phyloP scores from a whole-genome alignment of 352 stramenopile genomes.

The Halophytophthora polymorphica region DNA sequence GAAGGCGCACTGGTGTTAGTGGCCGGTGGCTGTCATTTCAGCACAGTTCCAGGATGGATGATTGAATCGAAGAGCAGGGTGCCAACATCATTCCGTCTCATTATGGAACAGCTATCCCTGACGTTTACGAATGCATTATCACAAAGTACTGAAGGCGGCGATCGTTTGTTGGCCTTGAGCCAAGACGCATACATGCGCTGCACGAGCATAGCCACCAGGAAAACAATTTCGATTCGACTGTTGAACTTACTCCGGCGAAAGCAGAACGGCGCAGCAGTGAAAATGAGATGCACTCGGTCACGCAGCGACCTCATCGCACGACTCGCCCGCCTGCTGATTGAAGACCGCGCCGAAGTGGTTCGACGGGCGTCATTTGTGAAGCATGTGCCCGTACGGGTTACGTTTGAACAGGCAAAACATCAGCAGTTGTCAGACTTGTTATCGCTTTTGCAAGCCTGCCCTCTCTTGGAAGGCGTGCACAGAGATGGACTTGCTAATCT shows the following conservation, averaged over 20 bases:
- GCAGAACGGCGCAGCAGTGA: slow-evolving; percentile 7
- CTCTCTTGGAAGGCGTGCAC: slow-evolving; percentile 15
- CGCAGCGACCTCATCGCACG: slow-evolving; percentile 17
- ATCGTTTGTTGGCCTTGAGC: slow-evolving; percentile 2
- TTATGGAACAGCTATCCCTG: slow-evolving; percentile 12
- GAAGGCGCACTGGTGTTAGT: slow-evolving; percentile 4
- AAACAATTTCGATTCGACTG: slow-evolving; percentile 9
- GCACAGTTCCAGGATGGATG: slow-evolving; percentile 20
- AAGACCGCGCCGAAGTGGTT: slow-evolving; percentile 33
- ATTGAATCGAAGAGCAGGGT: not conserved
- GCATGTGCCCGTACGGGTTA: slow-evolving; percentile 6
- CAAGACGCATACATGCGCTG: slow-evolving; percentile 9
- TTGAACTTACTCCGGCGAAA: slow-evolving; percentile 12
- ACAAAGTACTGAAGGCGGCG: slow-evolving; percentile 3
- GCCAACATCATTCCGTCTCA: not conserved
- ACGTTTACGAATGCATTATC: slow-evolving; percentile 2
- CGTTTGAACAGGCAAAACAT: slow-evolving; percentile 12
- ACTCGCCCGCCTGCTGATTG: slow-evolving; percentile 21
- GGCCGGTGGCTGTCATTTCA: slow-evolving; percentile 7
- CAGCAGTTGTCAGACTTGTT: slow-evolving; percentile 15
- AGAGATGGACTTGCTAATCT: slow-evolving; percentile 16
- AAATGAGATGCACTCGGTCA: slow-evolving; percentile 5
- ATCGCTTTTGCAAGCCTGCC: slow-evolving; percentile 9
- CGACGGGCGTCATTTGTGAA: slow-evolving; percentile 29
- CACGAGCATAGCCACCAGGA: slow-evolving; percentile 9